These are phyloP conservation scores for Starmera pachycereana DNA, from an alignment of 805 yeast species.

Conservation along the genomic window DNA sequence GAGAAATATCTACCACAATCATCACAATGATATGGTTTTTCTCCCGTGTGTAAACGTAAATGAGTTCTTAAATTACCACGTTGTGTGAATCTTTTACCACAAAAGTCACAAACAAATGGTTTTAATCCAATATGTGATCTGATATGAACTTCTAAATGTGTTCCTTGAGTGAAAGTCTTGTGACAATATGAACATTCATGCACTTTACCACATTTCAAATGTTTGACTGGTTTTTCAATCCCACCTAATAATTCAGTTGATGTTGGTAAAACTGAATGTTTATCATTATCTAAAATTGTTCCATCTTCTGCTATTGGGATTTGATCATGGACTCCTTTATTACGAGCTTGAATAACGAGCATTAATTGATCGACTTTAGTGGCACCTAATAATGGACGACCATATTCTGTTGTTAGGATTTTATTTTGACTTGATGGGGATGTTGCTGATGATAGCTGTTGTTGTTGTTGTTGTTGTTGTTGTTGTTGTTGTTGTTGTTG, in stretches of 20 bases:
- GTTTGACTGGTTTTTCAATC: slow-evolving; percentile 48
- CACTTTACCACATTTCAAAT: slow-evolving; percentile 31
- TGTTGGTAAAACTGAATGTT: slow-evolving; percentile 39
- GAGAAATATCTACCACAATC: slow-evolving; percentile 71
- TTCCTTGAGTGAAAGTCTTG: slow-evolving; percentile 78
- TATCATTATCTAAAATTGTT: slow-evolving; percentile 43
- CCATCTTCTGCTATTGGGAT: slow-evolving; percentile 65
- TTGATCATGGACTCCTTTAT: slow-evolving; percentile 58
- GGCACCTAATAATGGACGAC: slow-evolving; percentile 67
- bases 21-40: slow-evolving; percentile 78
- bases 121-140: slow-evolving; percentile 81
- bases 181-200: slow-evolving; percentile 71
- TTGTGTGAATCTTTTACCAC: slow-evolving; percentile 79
- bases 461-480: slow-evolving; percentile 9
- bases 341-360: slow-evolving; percentile 85
- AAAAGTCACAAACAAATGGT: slow-evolving; percentile 71
- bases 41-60: slow-evolving; percentile 81
- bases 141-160: slow-evolving; percentile 84
- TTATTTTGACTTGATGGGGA: slow-evolving; percentile 1
- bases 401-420: slow-evolving; percentile 40
- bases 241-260: slow-evolving; percentile 69
- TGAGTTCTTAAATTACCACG: slow-evolving; percentile 88
- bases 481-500: slow-evolving; percentile 14
- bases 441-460: slow-evolving; percentile 5
- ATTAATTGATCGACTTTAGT: slow-evolving; percentile 86